Evolutionary conservation across 2,329 filamentous ascomycete species (phyloP), one percentile per base, ranked within the genome.

Genomic region (Diaporthe velutina): DNA sequence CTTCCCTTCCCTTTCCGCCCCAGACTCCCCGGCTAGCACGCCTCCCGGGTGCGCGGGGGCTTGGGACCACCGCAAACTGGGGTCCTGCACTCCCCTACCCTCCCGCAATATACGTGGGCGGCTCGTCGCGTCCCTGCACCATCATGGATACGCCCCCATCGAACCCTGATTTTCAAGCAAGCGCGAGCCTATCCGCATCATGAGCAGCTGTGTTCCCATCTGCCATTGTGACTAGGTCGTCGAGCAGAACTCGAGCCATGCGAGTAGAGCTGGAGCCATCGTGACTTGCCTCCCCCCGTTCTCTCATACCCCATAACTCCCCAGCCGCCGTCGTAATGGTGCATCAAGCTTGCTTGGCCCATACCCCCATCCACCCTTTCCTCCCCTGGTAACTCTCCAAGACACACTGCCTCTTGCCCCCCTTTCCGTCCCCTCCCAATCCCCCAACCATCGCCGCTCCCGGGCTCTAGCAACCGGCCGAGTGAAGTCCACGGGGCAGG

Each of bases 121-220:
- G 67, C 54, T 71, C 55, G 55, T 60, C 54, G 38, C 22, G 54
- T 60, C 68, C 68, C 40, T 60, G 50, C 68, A 71, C 68, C 68
- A 57, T 30, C 48, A 22, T 12, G 15, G 4, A 15, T 40, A 19
- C 38, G 55, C 12, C 38, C 17, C 42, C 42, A 12, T 55, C 52
- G 38, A 35, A 55, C 68, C 68, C 55, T 33, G 54, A 35, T 38
- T 40, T 42, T 30, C 40, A 17, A 30, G 42, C 61, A 66, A 25
- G 61, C 42, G 42, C 60, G 57, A 48, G 40, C 17, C n/a, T n/a
- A n/a, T n/a, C n/a, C 30, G 60, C 15, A 48, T 28, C 22, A 50
- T 33, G 6, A 30, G 30, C 15, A 67, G 40, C 25, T 15, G 42
- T n/a, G 12, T 40, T 13, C 5, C 22, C 12, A 22, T 35, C 40